Evolutionary conservation across 1,139 yeast genomes (phyloP), one percentile per base, ranked within the genome.

Genomic region (Yamadazyma sp.): DNA sequence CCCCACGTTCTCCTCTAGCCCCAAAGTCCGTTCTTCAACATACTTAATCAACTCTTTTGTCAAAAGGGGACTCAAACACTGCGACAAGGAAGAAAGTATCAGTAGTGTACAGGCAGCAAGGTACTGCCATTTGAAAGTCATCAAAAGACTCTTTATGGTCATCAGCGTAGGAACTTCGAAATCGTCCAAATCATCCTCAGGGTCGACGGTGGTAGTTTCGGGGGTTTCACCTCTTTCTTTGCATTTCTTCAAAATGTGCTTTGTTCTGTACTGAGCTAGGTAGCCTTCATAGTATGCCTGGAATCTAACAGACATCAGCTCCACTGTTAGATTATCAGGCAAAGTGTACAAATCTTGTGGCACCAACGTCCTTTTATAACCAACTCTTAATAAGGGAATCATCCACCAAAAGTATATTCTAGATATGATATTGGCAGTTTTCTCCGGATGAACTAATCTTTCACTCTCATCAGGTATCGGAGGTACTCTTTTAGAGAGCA

Each of bases 281-380:
- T 74, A 68, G 11, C 46, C 48, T 5, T 60, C 54, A 37, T 80
- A 61, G 47, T 68, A 53, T 4, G 39, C 40, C 30, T 66, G 33
- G 39, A 61, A 65, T 15, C 35, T 40, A 2, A 49, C 59, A 17
- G 75, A 62, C 45, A 78, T 57, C 34, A 47, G 12, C 16, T 80
- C 80, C 16, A 82, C 79, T 35, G 73, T 67, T 44, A 76, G 60
- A 14, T 76, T 72, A 11, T 68, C 73, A 9, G 75, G 71, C 40
- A 84, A 65, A 30, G 60, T 61, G 61, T 67, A 84, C 41, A 85
- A 56, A 56, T 86, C 94, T 39, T 77, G 73, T 8, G 80, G 78
- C 38, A 78, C 78, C 22, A 86, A 58, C 0, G 86, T 80, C 48
- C 94, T 69, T 40, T 73, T 70, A 54, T 84, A 86, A 2, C 95